Percentiles rank a stretch among this genome's conserved stretches.
These are phyloP conservation scores for Aspergillus biplanus DNA, from an alignment of 495 filamentous ascomycete species.

Conservation along the genomic window DNA sequence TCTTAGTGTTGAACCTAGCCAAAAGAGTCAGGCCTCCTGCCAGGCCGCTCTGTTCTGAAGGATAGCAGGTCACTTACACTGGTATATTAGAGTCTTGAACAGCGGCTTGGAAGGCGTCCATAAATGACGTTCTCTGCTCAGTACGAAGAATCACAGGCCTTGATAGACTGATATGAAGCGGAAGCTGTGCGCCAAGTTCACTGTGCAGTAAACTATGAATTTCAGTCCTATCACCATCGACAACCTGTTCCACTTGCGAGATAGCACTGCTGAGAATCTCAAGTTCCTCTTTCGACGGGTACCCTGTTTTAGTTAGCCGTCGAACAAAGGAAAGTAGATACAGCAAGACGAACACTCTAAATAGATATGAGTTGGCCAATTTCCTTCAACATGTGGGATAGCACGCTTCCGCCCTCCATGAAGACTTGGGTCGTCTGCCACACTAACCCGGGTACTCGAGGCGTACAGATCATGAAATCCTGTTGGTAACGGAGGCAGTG, in stretches of 20 bases:
- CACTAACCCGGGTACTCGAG: slow-evolving; percentile 69
- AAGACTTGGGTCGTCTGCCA: slow-evolving; percentile 77
- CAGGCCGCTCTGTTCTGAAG: background rate
- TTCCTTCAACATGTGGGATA: slow-evolving; percentile 83
- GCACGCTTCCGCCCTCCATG: slow-evolving; percentile 82
- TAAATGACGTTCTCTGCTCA: slow-evolving; percentile 65
- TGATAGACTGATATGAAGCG: slow-evolving; percentile 90
- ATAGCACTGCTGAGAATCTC: slow-evolving; percentile 57
- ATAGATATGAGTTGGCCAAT: slow-evolving; percentile 93
- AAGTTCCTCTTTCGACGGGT: slow-evolving; percentile 63
- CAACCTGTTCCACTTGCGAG: slow-evolving; percentile 33
- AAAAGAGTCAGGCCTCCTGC: slow-evolving; percentile 1
- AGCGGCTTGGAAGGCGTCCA: slow-evolving; percentile 38
- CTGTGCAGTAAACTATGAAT: slow-evolving; percentile 69
- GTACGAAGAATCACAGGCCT: slow-evolving; percentile 69
- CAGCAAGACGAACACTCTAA: slow-evolving; percentile 76
- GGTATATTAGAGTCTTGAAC: slow-evolving; percentile 46
- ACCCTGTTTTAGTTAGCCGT: slow-evolving; percentile 61
- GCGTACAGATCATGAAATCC: slow-evolving; percentile 90
- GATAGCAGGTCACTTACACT: slow-evolving; percentile 41
- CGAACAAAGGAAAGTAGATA: background rate
- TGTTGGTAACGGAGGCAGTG: slow-evolving; percentile 79
- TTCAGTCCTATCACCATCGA: slow-evolving; percentile 14
- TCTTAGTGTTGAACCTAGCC: slow-evolving; percentile 54
- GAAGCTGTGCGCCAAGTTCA: slow-evolving; percentile 76